Percentiles rank a stretch among this genome's conserved stretches.
phyloP scores from a whole-genome alignment of 1,139 yeast species.

The Meyerozyma sp. region DNA sequence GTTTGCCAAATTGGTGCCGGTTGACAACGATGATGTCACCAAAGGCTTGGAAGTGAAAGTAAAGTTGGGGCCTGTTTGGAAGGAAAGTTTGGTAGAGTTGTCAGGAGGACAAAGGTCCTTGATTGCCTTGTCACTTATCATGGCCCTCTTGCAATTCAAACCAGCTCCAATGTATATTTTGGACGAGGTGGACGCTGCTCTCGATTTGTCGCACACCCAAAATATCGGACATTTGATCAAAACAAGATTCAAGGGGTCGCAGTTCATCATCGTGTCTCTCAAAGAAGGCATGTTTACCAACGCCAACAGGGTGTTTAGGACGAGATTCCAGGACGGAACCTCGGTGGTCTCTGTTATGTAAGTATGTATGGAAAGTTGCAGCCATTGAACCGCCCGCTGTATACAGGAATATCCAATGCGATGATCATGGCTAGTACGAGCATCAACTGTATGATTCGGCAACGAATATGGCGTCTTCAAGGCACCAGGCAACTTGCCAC shows the following conservation, averaged over 20 bases:
- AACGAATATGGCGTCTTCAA: not conserved
- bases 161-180: slow-evolving; percentile 98
- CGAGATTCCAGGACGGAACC: slow-evolving; percentile 94
- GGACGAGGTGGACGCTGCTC: slow-evolving; percentile 97
- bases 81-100: slow-evolving; percentile 88
- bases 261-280: slow-evolving; percentile 91
- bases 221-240: slow-evolving; percentile 95
- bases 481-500: not conserved
- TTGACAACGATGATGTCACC: slow-evolving; percentile 75
- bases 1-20: slow-evolving; percentile 82
- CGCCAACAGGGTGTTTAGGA: slow-evolving; percentile 90
- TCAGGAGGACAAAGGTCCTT: slow-evolving; percentile 97
- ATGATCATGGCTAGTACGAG: not conserved
- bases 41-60: slow-evolving; percentile 91
- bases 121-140: slow-evolving; percentile 82
- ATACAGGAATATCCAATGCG: not conserved
- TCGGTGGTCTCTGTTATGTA: slow-evolving; percentile 73
- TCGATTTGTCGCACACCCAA: slow-evolving; percentile 95
- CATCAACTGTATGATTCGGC: not conserved
- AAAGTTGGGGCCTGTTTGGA: slow-evolving; percentile 89
- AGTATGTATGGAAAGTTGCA: slow-evolving; percentile 1
- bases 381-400: not conserved
- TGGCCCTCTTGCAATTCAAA: slow-evolving; percentile 87
- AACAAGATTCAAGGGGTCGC: slow-evolving; percentile 91
- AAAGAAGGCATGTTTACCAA: slow-evolving; percentile 98